Evolutionary conservation across 2,329 filamentous ascomycete genomes (phyloP), one percentile per base, ranked within the genome.

Genomic region (Fusarium chlamydosporum): DNA sequence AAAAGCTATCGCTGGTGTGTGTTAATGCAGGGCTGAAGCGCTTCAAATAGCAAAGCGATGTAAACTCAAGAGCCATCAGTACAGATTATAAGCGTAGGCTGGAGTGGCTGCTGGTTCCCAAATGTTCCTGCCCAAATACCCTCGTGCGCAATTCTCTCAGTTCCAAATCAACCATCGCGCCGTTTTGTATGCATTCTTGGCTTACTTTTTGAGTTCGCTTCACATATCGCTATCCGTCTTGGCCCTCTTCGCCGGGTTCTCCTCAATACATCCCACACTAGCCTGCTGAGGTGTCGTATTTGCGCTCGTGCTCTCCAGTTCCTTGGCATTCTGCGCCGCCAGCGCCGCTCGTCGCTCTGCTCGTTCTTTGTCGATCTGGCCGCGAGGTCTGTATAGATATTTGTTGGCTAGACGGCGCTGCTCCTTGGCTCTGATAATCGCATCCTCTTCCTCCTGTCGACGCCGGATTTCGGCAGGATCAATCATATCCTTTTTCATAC

Each of bases 341-440:
- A 55, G 46, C 20, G 66, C 62, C 26, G 60, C 67, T 31, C 48
- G 47, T 48, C 35, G 54, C 23, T 69, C 55, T 5, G 65, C 61
- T 47, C 61, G 66, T 41, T 73, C 71, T 50, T 48, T 71, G 15
- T 55, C 59, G 31, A 67, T 59, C 23, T 72, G 55, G 11, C 70
- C 60, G 41, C 71, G 57, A n/a, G 67, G 67, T 13, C 65, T 55
- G 38, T 72, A 75, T 42, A 66, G 67, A n/a, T 58, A 54, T 37
- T 75, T 75, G 42, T 70, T 74, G 18, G 67, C 71, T 33, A 62
- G 50, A 11, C 70, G 67, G 26, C 61, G 57, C 46, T 69, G 61
- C 37, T 75, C 73, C 35, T 61, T 71, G 26, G 61, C 42, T 13
- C 58, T 53, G 26, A 41, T 59, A 3, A 29, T 35, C 37, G 65